Base-by-base conservation (phyloP, 2,329 filamentous ascomycete species). In the Microdochium nivale region DNA sequence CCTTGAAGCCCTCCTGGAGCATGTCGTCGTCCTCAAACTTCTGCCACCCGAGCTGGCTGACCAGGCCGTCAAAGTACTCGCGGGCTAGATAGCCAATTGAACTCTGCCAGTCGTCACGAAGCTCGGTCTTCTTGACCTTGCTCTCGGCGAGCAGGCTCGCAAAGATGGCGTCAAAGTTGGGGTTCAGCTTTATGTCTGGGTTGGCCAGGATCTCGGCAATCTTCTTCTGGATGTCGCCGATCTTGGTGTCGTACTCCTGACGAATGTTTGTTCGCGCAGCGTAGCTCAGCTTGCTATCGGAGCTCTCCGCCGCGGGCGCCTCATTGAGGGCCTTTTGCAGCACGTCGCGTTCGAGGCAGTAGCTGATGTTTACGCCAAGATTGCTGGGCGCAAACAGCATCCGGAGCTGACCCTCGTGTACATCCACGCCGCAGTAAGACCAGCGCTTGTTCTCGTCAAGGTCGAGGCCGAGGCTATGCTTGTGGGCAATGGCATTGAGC, bases 21-120 rank as follows among this genome's bases (percentile, higher is more conserved):
- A 77, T 65, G 1, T 78, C 75, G 53, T 80, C 75, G 50, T 69
- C 62, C 25, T 62, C 68, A 53, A 78, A 75, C 55, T 76, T 75
- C 50, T 73, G 61, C 48, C 63, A 64, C 54, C 69, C 60, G 48
- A 79, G 68, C 50, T 68, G 64, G 47, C 60, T 65, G 27, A 60
- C 62, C n/a, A 79, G 60, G 1, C 62, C 70, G 49, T 74, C 65
- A 51, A 74, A 77, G 63, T 80, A 81, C 23, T 57, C 51, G 3
- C 61, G 44, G 7, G 68, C 64, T 44, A 69, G 68, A 21, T 48
- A 53, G 24, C 77, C 77, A 11, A 81, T 55, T 52, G 65, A 65
- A 14, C 55, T 51, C 59, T 78, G 64, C 71, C 73, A 81, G 55
- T 74, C 68, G 4, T 66, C 57, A 2, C 64, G 55, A 11, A 68